Evolutionary conservation across 768 basidiomycete species (phyloP), one percentile per base, ranked within the genome.

Genomic region (Hypholoma fasciculare): DNA sequence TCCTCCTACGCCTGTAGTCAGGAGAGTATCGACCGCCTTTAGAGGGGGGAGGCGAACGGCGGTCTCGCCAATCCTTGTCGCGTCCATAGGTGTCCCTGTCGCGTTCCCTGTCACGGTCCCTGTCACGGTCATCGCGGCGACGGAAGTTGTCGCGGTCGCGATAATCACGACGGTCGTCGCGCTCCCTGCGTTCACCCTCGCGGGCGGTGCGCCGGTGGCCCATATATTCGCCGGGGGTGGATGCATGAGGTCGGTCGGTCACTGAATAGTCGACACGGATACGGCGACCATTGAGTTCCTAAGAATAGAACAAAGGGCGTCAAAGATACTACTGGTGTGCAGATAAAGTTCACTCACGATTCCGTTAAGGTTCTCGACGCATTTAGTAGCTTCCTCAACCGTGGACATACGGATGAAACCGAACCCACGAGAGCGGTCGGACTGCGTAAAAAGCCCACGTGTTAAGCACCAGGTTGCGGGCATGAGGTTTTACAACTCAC

Each of bases 201-300:
- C 77, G 57, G 34, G 68, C 69, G 14, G 82, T 73, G 54, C 90
- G 89, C 49, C 91, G 85, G 63, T 92, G 90, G 12, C 96, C 94
- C 92, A 96, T 96, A 73, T 98, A 99, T 76, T 97, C 93, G 60
- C 96, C 96, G 4, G 96, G 96, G 9, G 96, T 99, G 8, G 97
- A 94, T 13, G 91, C 88, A 74, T 99, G 96, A 23, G 96, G 93
- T 47, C 92, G 86, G 61, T 90, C 87, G 9, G 96, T 99, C 49
- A 96, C 91, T 0, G 94, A 97, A 70, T 91, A 99, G 70, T 98
- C 96, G 37, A 99, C 97, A 56, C 96, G 92, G 65, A 99, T 96
- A 54, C 91, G 87, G 60, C 96, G 92, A 23, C 95, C 96, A 66
- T 98, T 96, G 54, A 99, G 80, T 65, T 95, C 94, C 94, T 96